Evolutionary conservation across 345 rosid species (phyloP).

Genomic region (Gossypium anomalum): DNA sequence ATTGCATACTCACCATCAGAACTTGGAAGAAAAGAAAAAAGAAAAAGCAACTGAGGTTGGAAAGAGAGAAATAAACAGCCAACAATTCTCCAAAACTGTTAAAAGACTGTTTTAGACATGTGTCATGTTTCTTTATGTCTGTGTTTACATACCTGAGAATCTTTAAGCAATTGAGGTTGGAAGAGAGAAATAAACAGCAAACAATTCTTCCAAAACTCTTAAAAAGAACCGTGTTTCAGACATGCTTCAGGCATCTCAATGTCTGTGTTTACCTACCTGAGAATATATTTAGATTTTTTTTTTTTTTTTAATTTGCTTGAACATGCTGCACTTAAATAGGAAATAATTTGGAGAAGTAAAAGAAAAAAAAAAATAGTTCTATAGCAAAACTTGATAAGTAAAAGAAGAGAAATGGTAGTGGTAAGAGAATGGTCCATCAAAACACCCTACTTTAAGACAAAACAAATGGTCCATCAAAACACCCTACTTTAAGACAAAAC

Average conservation of each 20-base stretch:
- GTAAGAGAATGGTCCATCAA: neutral
- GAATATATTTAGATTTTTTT: neutral
- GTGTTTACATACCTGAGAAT: neutral
- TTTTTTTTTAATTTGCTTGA: neutral
- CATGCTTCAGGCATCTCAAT: neutral
- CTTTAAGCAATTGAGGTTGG: neutral
- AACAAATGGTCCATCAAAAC: neutral
- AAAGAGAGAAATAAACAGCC: neutral
- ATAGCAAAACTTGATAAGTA: neutral
- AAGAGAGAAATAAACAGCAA: neutral
- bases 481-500: neutral
- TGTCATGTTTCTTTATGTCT: neutral
- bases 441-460: neutral
- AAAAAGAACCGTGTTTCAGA: neutral
- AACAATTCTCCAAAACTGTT: neutral
- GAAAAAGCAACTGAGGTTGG: neutral
- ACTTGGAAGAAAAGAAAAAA: neutral
- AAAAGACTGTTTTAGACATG: neutral
- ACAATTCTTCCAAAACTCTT: neutral
- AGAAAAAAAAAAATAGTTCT: neutral
- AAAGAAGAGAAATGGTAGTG: neutral
- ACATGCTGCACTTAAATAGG: neutral
- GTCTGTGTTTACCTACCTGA: neutral
- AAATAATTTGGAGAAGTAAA: neutral
- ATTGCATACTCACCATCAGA: neutral